Conservation (phyloP, 2,329 filamentous ascomycete species). For the Atkinsonella hypoxylon region DNA sequence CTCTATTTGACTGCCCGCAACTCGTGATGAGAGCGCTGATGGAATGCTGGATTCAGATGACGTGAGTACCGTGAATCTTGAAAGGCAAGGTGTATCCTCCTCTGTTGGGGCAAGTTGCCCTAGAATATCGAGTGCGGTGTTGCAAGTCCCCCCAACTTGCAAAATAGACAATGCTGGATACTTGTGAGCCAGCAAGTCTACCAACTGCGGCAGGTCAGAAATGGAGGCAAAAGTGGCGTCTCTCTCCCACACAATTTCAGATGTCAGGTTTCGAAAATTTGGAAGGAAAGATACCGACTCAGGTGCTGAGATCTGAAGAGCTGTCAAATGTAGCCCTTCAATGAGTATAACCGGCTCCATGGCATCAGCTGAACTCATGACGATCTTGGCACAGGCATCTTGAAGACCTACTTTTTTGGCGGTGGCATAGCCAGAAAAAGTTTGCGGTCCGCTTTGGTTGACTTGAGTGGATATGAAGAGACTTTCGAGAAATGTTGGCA, state of each 20-base stretch:
- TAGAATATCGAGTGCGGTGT: slow-evolving; percentile 15
- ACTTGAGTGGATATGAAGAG: slow-evolving; percentile 33
- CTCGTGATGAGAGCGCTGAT: slow-evolving; percentile 1
- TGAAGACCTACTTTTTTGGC: slow-evolving; percentile 23
- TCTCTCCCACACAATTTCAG: slow-evolving; percentile 35
- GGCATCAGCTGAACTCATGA: slow-evolving; percentile 27
- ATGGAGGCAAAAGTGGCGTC: slow-evolving; percentile 19
- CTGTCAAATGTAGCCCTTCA: slow-evolving; percentile 32
- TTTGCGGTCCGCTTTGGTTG: slow-evolving; percentile 17
- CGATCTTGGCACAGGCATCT: slow-evolving; percentile 30
- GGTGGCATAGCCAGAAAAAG: slow-evolving; percentile 30
- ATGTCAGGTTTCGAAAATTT: slow-evolving; percentile 36
- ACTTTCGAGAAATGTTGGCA: slow-evolving; percentile 33
- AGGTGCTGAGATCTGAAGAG: slow-evolving; percentile 17
- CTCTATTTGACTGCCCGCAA: slow-evolving; percentile 10
- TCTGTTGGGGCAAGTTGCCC: slow-evolving; percentile 12
- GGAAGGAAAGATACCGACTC: slow-evolving; percentile 28
- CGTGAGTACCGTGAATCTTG: slow-evolving; percentile 21
- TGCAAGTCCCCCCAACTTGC: slow-evolving; percentile 21
- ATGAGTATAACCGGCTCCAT: slow-evolving; percentile 27
- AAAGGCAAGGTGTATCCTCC: slow-evolving; percentile 20
- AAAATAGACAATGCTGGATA: slow-evolving; percentile 26
- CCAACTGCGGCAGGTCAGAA: slow-evolving; percentile 13
- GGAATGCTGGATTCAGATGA: slow-evolving; percentile 1
- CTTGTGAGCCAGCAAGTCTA: slow-evolving; percentile 27